Conservation (phyloP, 805 yeast genomes). For the Sungouiozyma ichnusensis region DNA sequence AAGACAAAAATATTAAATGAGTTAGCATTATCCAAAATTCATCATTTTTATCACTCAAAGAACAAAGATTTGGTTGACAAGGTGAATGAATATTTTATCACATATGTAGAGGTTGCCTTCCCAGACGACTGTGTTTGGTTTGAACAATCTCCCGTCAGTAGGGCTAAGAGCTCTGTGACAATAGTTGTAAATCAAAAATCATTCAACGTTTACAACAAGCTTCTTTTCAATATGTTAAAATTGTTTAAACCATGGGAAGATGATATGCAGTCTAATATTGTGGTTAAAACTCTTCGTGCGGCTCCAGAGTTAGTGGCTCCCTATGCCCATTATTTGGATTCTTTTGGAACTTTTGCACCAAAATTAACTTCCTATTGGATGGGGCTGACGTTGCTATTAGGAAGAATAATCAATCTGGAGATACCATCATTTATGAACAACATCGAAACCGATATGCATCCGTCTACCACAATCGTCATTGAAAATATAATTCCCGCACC, state of each 20-base stretch:
- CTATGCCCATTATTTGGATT: conserved; percentile 47
- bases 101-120: conserved; percentile 39
- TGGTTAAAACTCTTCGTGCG: conserved; percentile 37
- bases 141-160: conserved; percentile 17
- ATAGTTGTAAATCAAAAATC: conserved; percentile 39
- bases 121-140: conserved; percentile 46
- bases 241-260: conserved; percentile 77
- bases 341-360: conserved; percentile 71
- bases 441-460: conserved; percentile 25
- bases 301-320: conserved; percentile 69
- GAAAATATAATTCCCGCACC: conserved; percentile 60
- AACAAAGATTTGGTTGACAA: conserved; percentile 30
- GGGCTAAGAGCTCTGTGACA: conserved; percentile 31
- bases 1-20: conserved; percentile 75
- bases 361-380: conserved; percentile 74
- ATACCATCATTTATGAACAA: conserved; percentile 35
- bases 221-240: conserved; percentile 51
- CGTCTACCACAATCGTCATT: conserved; percentile 31
- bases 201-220: conserved; percentile 57
- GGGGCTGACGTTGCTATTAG: conserved; percentile 54
- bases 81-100: conserved; percentile 38
- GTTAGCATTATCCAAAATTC: conserved; percentile 50
- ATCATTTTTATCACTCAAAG: conserved; percentile 38
- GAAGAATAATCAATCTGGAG: conserved; percentile 47
- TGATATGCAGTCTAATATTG: conserved; percentile 46